A percentile compares a stretch with the other conserved stretches of the same genome.
Evolutionary conservation across 192 early-diverging fungal species (phyloP).

Genomic region (Podila minutissima): DNA sequence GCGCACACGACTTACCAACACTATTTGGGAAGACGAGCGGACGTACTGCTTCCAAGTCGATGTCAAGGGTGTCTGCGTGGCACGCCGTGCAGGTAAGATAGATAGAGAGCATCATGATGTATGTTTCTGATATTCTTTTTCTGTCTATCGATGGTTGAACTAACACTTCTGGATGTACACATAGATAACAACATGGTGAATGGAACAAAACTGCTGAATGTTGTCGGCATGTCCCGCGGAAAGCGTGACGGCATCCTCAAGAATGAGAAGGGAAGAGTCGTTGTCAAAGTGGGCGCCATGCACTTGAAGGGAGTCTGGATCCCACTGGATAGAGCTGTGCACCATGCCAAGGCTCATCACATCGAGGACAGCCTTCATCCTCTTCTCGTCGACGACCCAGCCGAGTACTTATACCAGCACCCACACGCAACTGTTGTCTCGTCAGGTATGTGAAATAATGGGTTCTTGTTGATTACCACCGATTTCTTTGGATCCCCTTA

Average conservation of each 20-base stretch:
- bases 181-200: conserved; percentile 89
- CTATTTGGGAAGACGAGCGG: conserved; percentile 86
- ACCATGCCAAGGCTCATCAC: conserved; percentile 72
- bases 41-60: conserved; percentile 86
- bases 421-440: conserved; percentile 26
- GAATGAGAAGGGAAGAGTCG: conserved; percentile 86
- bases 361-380: conserved; percentile 79
- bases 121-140: conserved; percentile 5
- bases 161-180: neutral
- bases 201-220: conserved; percentile 88
- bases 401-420: conserved; percentile 67
- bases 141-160: neutral
- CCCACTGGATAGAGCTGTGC: conserved; percentile 66
- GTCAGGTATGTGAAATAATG: conserved; percentile 16
- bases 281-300: conserved; percentile 90
- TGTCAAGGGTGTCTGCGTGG: conserved; percentile 82
- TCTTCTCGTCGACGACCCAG: conserved; percentile 79
- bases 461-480: neutral
- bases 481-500: neutral
- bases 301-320: conserved; percentile 87
- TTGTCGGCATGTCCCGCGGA: conserved; percentile 88
- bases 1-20: conserved; percentile 71
- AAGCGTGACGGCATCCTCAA: conserved; percentile 89
- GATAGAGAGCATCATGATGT: neutral
- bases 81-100: conserved; percentile 70